Evolutionary conservation across 2,329 filamentous ascomycete species (phyloP).

Genomic region (Cladosporium austrohemisphaericum): DNA sequence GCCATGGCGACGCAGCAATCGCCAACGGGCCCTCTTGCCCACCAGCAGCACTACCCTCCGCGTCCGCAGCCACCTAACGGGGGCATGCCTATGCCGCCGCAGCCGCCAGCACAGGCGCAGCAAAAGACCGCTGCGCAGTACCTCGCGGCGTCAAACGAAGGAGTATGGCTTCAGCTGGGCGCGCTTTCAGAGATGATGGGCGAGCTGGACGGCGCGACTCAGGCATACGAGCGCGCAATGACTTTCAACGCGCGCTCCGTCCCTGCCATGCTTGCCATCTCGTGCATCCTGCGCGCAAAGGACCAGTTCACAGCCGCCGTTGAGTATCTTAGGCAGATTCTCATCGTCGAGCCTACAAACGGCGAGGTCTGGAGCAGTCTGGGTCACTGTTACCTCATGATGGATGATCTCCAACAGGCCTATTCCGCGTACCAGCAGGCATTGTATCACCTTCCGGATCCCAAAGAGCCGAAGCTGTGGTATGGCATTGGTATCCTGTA

Average conservation of each 20-base stretch:
- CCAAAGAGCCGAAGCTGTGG: conserved; percentile 98
- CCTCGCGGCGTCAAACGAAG: conserved; percentile 75
- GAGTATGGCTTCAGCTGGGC: conserved; percentile 87
- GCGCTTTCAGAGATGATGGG: conserved; percentile 83
- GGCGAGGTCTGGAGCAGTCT: conserved; percentile 96
- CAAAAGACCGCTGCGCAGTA: conserved; percentile 67
- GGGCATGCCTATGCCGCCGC: conserved; percentile 38
- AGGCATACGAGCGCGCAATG: conserved; percentile 85
- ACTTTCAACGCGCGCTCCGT: conserved; percentile 85
- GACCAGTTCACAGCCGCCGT: conserved; percentile 93
- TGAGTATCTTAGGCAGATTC: conserved; percentile 84
- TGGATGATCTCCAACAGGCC: conserved; percentile 94
- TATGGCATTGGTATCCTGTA: conserved; percentile 98
- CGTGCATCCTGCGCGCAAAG: conserved; percentile 81
- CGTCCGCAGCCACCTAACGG: conserved; percentile 58
- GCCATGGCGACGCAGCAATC: conserved; percentile 59
- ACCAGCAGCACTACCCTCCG: conserved; percentile 63
- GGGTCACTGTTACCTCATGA: conserved; percentile 98
- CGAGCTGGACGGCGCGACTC: conserved; percentile 82
- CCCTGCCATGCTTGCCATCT: conserved; percentile 89
- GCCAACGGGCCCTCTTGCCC: conserved; percentile 65
- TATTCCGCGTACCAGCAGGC: conserved; percentile 97
- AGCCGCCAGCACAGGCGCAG: conserved; percentile 47
- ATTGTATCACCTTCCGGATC: conserved; percentile 84
- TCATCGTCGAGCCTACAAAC: conserved; percentile 83